These are phyloP conservation scores for Haberlea rhodopensis DNA, from an alignment of 257 asterid genomes.

Conservation along the genomic window DNA sequence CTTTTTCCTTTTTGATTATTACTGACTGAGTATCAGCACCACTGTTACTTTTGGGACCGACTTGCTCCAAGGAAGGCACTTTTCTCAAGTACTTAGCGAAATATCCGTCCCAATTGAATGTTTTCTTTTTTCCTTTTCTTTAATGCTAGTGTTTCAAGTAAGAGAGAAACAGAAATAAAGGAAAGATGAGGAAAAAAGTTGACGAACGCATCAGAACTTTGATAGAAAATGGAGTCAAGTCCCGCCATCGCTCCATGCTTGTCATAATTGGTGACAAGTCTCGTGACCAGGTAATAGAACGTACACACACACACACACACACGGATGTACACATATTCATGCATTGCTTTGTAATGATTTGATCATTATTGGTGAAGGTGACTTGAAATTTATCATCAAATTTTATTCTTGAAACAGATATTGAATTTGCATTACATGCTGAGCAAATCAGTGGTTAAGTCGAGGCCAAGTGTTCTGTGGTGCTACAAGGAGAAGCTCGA, in stretches of 20 bases:
- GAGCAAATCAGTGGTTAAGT: slow-evolving; percentile 61
- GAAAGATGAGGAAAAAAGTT: slow-evolving; percentile 69
- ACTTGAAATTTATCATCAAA: neutral
- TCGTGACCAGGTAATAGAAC: slow-evolving; percentile 75
- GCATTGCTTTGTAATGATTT: neutral
- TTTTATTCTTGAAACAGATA: slow-evolving; percentile 41
- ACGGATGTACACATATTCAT: neutral
- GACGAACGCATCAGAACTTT: slow-evolving; percentile 82
- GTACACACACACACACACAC: neutral
- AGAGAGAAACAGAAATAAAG: slow-evolving; percentile 9
- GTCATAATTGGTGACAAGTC: slow-evolving; percentile 90
- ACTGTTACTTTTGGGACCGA: too few relatives aligned
- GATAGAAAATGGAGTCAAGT: slow-evolving; percentile 85
- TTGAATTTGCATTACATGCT: slow-evolving; percentile 73
- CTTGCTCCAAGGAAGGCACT: too few relatives aligned
- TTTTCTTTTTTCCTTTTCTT: too few relatives aligned
- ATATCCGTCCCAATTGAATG: too few relatives aligned
- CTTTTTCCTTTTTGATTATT: too few relatives aligned
- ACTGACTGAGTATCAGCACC: too few relatives aligned
- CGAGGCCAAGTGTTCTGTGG: slow-evolving; percentile 84
- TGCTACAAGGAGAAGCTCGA: slow-evolving; percentile 94
- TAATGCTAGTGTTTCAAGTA: too few relatives aligned
- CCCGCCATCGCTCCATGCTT: slow-evolving; percentile 88
- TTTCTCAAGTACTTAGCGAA: too few relatives aligned
- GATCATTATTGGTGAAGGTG: slow-evolving; percentile 1